Evolutionary conservation across 2,329 filamentous ascomycete species (phyloP).

Genomic region (Aureobasidium sp.): DNA sequence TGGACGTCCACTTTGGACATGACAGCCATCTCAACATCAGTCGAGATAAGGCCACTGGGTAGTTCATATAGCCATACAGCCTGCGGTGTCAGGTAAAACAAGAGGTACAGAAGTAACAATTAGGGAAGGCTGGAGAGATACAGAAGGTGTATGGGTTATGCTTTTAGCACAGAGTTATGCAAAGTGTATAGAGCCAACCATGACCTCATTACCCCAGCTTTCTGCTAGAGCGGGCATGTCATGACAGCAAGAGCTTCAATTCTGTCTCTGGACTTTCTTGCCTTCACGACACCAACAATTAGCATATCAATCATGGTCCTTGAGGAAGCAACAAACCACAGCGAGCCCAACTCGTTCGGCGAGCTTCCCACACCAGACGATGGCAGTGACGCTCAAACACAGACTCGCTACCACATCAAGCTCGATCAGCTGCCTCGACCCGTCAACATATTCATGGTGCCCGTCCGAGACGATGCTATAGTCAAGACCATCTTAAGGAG

Average conservation of each 20-base stretch:
- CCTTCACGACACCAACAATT: not conserved
- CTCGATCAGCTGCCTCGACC: slow-evolving; percentile 29
- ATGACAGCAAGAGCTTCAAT: not conserved
- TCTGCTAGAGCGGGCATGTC: not conserved
- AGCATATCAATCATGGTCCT: not conserved
- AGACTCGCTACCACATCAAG: slow-evolving; percentile 25
- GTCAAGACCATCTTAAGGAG: slow-evolving; percentile 24
- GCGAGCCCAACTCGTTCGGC: not conserved
- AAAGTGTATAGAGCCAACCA: not conserved
- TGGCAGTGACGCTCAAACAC: not conserved
- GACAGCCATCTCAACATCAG: not conserved
- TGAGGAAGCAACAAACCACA: not conserved
- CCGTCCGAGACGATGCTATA: slow-evolving; percentile 23
- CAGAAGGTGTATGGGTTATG: not conserved
- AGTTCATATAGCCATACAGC: not conserved
- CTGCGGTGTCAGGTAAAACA: not conserved
- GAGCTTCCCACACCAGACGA: not conserved
- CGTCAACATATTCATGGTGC: slow-evolving; percentile 25
- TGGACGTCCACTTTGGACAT: not conserved
- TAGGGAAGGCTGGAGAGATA: not conserved
- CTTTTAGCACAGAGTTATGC: not conserved
- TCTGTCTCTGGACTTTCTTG: not conserved
- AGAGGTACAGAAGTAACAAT: not conserved
- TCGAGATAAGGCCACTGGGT: not conserved
- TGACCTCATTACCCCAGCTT: not conserved